phyloP scores from a whole-genome alignment of 805 yeast species.

The Saturnispora ahearnii region DNA sequence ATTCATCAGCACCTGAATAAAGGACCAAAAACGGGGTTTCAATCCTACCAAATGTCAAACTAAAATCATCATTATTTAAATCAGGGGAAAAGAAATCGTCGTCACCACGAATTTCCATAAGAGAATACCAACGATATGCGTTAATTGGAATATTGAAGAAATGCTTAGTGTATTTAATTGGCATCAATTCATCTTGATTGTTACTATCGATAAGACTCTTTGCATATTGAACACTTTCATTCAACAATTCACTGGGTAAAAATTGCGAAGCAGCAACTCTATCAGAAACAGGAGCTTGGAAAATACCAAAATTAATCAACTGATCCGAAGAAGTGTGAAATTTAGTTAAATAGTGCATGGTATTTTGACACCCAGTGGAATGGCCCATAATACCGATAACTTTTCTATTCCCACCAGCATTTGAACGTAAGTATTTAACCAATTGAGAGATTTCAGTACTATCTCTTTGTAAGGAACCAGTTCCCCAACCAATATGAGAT shows the following conservation, averaged over 20 bases:
- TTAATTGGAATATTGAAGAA: slow-evolving; percentile 51
- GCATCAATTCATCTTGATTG: slow-evolving; percentile 40
- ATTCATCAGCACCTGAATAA: slow-evolving; percentile 57
- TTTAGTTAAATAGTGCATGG: slow-evolving; percentile 49
- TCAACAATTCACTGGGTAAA: slow-evolving; percentile 14
- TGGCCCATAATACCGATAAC: slow-evolving; percentile 68
- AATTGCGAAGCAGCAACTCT: slow-evolving; percentile 33
- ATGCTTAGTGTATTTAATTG: slow-evolving; percentile 37
- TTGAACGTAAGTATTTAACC: slow-evolving; percentile 45
- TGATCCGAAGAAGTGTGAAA: slow-evolving; percentile 10
- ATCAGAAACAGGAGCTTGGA: slow-evolving; percentile 76
- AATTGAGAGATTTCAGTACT: slow-evolving; percentile 45
- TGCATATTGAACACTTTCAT: slow-evolving; percentile 25
- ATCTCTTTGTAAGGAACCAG: slow-evolving; percentile 52
- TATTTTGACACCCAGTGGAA: slow-evolving; percentile 81
- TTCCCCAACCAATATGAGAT: slow-evolving; percentile 69
- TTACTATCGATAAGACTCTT: slow-evolving; percentile 35
- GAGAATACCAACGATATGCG: slow-evolving; percentile 66
- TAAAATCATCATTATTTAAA: slow-evolving; percentile 35
- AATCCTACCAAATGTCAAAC: slow-evolving; percentile 47
- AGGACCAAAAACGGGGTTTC: slow-evolving; percentile 41
- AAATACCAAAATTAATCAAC: slow-evolving; percentile 44
- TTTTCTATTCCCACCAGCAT: slow-evolving; percentile 34
- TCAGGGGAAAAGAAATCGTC: slow-evolving; percentile 68
- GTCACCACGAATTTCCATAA: slow-evolving; percentile 51